Conservation (phyloP, 1,284 basidiomycete genomes). For the Chiua sp. region DNA sequence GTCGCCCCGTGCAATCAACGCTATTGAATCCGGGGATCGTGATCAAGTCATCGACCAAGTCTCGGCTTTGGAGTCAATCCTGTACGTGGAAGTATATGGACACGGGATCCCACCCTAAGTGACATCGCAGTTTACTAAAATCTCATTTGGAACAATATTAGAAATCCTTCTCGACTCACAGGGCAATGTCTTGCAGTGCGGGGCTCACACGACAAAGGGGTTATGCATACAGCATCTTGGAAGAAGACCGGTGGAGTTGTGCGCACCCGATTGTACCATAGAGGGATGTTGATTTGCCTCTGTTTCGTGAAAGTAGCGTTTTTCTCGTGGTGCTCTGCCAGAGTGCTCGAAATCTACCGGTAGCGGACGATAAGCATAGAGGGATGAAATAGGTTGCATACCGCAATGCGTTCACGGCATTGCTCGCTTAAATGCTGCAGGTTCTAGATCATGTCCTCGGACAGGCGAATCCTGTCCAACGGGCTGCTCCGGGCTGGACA, state of each 20-base stretch:
- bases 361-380: constrained; percentile 31
- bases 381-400: constrained; percentile 70
- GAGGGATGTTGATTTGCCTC: constrained; percentile 79
- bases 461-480: constrained; percentile 47
- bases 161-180: constrained; percentile 81
- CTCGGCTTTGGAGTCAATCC: constrained; percentile 71
- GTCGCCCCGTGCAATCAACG: too few species aligned
- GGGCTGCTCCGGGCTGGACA: constrained; percentile 6
- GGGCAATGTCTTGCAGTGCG: constrained; percentile 79
- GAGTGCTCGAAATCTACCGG: background rate
- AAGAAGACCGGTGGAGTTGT: background rate
- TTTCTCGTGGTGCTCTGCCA: constrained; percentile 50
- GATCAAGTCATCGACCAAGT: constrained; percentile 55
- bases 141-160: constrained; percentile 74
- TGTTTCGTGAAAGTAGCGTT: constrained; percentile 73
- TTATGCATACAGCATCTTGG: background rate
- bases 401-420: constrained; percentile 81
- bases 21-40: constrained; percentile 14
- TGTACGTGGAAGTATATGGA: constrained; percentile 75
- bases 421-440: constrained; percentile 77
- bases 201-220: too few species aligned
- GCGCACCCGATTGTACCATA: constrained; percentile 52
- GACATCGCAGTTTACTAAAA: constrained; percentile 38
- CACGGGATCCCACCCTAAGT: constrained; percentile 58
- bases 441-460: constrained; percentile 76